Evolutionary conservation across 495 filamentous ascomycete species (phyloP), one percentile per base, ranked within the genome.

Genomic region (Penicillium malachiteum): DNA sequence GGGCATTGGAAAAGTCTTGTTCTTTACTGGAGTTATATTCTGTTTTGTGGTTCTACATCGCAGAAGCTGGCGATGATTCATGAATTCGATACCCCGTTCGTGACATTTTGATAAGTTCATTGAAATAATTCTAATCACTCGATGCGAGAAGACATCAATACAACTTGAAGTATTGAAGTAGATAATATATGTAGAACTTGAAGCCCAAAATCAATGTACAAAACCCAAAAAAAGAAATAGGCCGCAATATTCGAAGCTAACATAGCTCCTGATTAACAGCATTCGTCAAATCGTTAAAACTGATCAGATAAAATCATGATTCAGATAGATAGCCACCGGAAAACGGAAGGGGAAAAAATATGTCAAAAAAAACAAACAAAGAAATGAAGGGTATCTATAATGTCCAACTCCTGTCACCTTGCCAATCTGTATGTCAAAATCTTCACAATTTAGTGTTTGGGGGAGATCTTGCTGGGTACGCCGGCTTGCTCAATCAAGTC

Each of bases 401-500:
- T 58, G 51, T 67, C 58, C 57, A 68, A 68, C 65, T 66, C 65
- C 67, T 61, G 51, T 64, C 55, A 60, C 50, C 51, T 49, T 50
- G 35, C 47, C 50, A 47, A 41, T 52, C 43, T 21, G 26, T 11
- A 9, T 13, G 46, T 11, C 10, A 12, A 52, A n/a, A 39, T 42
- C 21, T 47, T 16, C 42, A 40, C 40, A n/a, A 7, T 16, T 39
- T 48, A 50, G 12, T 62, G 57, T 46, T 73, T 75, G 30, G 21
- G 21, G 21, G 73, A 66, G 18, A 74, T 47, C 39, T 59, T 67
- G 40, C 58, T 50, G 4, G 69, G 72, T n/a, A 72, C 72, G 33
- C 75, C 75, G n/a, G 75, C 70, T 55, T 74, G 64, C 50, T 77
- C 73, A 32, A 79, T 76, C 46, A 79, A 62, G 11, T 76, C 75